Conservation (phyloP, 805 yeast genomes). For the Jamesozyma jinghongensis region DNA sequence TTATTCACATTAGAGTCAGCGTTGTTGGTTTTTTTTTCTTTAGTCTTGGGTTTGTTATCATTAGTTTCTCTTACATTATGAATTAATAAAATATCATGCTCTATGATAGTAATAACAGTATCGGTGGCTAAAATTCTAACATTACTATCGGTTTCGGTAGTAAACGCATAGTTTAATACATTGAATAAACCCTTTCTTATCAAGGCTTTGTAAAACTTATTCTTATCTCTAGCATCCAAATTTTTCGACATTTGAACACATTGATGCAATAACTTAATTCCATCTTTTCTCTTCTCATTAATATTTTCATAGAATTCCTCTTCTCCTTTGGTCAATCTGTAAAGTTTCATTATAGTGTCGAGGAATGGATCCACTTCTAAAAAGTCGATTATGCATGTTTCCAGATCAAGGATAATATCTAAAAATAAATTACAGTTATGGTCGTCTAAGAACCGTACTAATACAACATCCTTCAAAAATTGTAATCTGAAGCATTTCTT, state of each 20-base stretch:
- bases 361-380: conserved; percentile 37
- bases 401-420: conserved; percentile 29
- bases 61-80: conserved; percentile 18
- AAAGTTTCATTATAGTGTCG: conserved; percentile 49
- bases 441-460: conserved; percentile 78
- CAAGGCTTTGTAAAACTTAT: conserved; percentile 54
- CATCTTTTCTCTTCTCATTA: conserved; percentile 45
- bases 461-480: conserved; percentile 76
- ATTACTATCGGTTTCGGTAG: conserved; percentile 33
- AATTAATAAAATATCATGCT: conserved; percentile 68
- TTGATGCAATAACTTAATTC: conserved; percentile 71
- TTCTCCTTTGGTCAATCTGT: conserved; percentile 24
- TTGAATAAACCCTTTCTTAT: conserved; percentile 61
- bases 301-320: conserved; percentile 7
- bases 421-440: conserved; percentile 58
- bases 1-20: neutral
- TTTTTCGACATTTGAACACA: conserved; percentile 66
- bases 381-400: conserved; percentile 28
- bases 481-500: conserved; percentile 70
- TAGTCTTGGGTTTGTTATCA: conserved; percentile 1
- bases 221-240: conserved; percentile 53
- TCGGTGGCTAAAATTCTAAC: conserved; percentile 71
- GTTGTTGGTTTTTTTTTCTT: neutral
- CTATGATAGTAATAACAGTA: conserved; percentile 67
- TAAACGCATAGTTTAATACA: conserved; percentile 64